Evolutionary conservation across 768 basidiomycete species (phyloP), one percentile per base, ranked within the genome.

Genomic region (Boletus rex-veris): DNA sequence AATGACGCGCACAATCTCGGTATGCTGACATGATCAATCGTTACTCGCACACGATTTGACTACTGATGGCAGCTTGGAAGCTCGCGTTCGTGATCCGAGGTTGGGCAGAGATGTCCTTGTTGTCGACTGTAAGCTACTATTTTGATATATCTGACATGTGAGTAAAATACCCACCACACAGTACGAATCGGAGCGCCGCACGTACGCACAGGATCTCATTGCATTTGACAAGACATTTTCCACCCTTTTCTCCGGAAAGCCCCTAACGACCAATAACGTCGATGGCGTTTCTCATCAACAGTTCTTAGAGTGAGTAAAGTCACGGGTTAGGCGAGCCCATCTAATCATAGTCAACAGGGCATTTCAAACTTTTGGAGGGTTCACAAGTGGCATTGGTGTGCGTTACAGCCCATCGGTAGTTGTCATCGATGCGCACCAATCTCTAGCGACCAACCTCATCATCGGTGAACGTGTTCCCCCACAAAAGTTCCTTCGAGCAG

Each of bases 151-250:
- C n/a, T 28, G 18, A 18, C n/a, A n/a, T 3, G 19, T 12, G 40
- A 18, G 3, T 42, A 49, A 55, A 52, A 21, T 30, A 16, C 8
- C 14, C 15, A 12, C n/a, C 39, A 8, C 19, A 1, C 36, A 80
- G 79, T 81, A 80, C 60, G 80, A 81, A 52, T 72, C 70, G 19
- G 82, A 84, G 63, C 75, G 83, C 9, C 73, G 76, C 40, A 75
- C 76, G 59, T 81, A 73, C 57, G 82, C 82, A 0, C 75, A 78
- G 58, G 80, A 81, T 44, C 71, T 84, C 36, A 80, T 83, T 55
- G 63, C 71, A 47, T 81, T 80, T 49, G 81, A 83, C 64, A 78
- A 78, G 50, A 70, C 72, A 52, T 81, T 77, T 58, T 75, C 78
- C 0, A 72, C 75, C 3, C 68, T 81, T 18, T 82, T 82, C 67